phyloP scores from a whole-genome alignment of 192 early-diverging fungal species.

The Podila horticola region DNA sequence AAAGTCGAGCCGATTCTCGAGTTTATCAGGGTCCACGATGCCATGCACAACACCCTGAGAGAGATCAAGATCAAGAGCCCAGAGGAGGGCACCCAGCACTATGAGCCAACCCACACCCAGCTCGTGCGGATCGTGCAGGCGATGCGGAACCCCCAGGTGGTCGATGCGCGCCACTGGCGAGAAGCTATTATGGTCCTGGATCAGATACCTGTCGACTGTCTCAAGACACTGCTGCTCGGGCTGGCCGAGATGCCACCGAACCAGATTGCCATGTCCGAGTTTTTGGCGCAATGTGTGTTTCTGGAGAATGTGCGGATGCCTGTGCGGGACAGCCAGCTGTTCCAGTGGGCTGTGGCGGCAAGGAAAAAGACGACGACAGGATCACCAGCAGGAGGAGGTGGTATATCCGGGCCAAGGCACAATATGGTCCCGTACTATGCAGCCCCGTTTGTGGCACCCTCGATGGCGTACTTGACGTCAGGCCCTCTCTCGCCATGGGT shows the following conservation, averaged over 20 bases:
- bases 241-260: constrained; percentile 26
- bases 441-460: background rate
- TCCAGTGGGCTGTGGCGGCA: constrained; percentile 19
- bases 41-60: constrained; percentile 17
- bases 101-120: constrained; percentile 10
- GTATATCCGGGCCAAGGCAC: background rate
- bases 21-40: constrained; percentile 46
- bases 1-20: constrained; percentile 31
- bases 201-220: constrained; percentile 24
- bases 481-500: too few relatives aligned
- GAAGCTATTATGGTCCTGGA: constrained; percentile 36
- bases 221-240: constrained; percentile 26
- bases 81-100: constrained; percentile 16
- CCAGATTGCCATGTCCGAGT: constrained; percentile 13
- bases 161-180: constrained; percentile 46
- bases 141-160: constrained; percentile 39
- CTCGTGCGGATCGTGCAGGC: constrained; percentile 25
- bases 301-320: constrained; percentile 39
- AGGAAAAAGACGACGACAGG: background rate
- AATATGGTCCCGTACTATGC: background rate
- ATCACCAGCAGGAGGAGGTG: too few relatives aligned
- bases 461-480: too few relatives aligned
- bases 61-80: constrained; percentile 49
- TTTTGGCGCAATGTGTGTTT: constrained; percentile 8
- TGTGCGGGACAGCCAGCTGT: constrained; percentile 22